Base-by-base conservation (phyloP, 495 filamentous ascomycete species). In the Parathielavia hyrcaniae region DNA sequence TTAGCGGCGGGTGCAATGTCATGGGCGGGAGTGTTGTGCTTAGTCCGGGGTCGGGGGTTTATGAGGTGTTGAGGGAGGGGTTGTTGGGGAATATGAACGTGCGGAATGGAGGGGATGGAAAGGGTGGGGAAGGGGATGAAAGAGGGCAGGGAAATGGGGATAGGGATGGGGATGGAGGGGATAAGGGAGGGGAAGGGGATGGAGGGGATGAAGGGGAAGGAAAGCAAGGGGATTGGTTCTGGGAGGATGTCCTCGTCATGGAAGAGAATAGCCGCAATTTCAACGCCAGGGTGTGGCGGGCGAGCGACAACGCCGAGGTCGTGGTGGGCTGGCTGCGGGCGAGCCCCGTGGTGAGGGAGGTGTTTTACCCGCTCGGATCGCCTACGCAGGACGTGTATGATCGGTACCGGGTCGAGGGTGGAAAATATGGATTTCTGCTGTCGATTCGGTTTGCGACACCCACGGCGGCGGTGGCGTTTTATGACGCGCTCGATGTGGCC, bases 1-100 rank as follows among this genome's bases (percentile, higher is more conserved):
- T 67, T 16, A 61, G 61, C 44, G 67, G 67, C 8, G 35, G 7
- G 17, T 68, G 61, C 34, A 62, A 70, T 22, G 67, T 65, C 20
- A 67, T 70, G 67, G 67, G 67, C 20, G 67, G 67, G 1, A 55
- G 57, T 0, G 34, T 50, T 1, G 34, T 41, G 2, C 5, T 67
- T 9, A 63, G 57, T 12, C 61, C 61, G 0, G 2, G 1, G 0
- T 53, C 47, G 0, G 23, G 19, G 0, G 35, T 34, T 7, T 14
- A 52, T 5, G 10, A 0, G 0, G 8, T 13, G 1, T 14, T 66
- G 16, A 19, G 12, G n/a, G 20, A 22, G 5, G 16, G 6, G 30
- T 13, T 58, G 47, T n/a, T n/a, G n/a, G n/a, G n/a, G n/a, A n/a
- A n/a, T n/a, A n/a, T n/a, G n/a, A n/a, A n/a, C n/a, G n/a, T n/a